Evolutionary conservation across 495 filamentous ascomycete species (phyloP), one percentile per base, ranked within the genome.

Genomic region (Amphirosellinia nigrospora): DNA sequence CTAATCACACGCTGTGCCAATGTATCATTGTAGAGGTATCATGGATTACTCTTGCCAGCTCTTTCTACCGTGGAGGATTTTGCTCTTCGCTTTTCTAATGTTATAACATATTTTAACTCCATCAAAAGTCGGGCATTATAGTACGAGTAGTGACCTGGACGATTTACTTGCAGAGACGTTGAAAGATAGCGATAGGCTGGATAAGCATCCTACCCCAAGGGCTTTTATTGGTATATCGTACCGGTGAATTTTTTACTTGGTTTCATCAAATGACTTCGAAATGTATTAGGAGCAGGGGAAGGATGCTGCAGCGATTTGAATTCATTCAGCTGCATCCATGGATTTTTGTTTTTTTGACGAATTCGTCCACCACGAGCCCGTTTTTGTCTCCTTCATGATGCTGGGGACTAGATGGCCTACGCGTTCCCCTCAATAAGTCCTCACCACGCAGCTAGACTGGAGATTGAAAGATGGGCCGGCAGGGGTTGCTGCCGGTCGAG

Each of bases 401-500:
- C 11, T 16, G 30, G 28, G 55, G 32, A n/a, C 55, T n/a, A 9
- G n/a, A 21, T 41, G n/a, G 16, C 16, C 55, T 32, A 6, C 16
- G 30, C 55, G 55, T 36, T 36, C 55, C 55, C 30, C 55, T 36
- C 53, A 58, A 32, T 30, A n/a, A 58, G 53, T n/a, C 19, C 53
- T 41, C 21, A 38, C 19, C 32, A 36, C n/a, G n/a, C 19, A 58
- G 19, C 30, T 36, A 15, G 32, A 28, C 23, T 60, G 36, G 61
- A 36, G 41, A 21, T 50, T n/a, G 62, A 64, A n/a, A 28, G 28
- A 26, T n/a, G n/a, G 43, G 41, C 26, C 43, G 28, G 26, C 62
- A 52, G 43, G 45, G 45, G 62, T 23, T 34, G 41, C 32, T 32
- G 56, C 61, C 41, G 23, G 43, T 64, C n/a, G 43, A 64, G 43